Evolutionary conservation across 805 yeast species (phyloP).

Genomic region (Wickerhamomyces queroliae): DNA sequence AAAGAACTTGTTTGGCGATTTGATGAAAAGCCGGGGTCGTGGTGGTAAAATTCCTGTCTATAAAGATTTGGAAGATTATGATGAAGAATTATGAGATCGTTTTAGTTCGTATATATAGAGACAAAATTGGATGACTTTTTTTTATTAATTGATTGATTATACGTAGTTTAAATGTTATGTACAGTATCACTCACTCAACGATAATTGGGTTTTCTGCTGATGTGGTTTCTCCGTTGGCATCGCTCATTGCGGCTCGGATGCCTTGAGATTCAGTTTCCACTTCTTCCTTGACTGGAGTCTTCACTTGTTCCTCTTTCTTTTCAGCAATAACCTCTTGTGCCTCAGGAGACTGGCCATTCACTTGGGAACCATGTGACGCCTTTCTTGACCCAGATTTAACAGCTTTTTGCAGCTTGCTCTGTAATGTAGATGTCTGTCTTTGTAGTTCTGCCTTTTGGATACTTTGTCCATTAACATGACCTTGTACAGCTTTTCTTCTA

Average conservation of each 20-base stretch:
- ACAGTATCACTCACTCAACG: no score
- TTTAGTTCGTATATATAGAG: no score
- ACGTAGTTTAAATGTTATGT: no score
- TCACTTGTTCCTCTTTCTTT: neutral
- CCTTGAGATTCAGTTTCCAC: neutral
- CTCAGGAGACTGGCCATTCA: neutral
- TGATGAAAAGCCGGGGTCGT: neutral
- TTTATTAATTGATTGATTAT: no score
- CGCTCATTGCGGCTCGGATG: neutral
- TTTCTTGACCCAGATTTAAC: slow-evolving; percentile 14
- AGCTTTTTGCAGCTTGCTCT: slow-evolving; percentile 19
- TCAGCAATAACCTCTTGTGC: neutral
- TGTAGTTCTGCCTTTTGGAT: slow-evolving; percentile 1
- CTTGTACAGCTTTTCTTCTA: neutral
- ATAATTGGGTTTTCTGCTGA: no score
- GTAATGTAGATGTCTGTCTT: slow-evolving; percentile 19
- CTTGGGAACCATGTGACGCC: slow-evolving; percentile 2
- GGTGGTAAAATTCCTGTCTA: slow-evolving; percentile 1
- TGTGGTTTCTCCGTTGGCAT: neutral
- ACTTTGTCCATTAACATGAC: neutral
- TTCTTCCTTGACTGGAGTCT: slow-evolving; percentile 1
- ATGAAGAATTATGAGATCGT: no score
- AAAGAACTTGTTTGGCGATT: slow-evolving; percentile 20
- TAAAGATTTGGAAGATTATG: slow-evolving; percentile 1
- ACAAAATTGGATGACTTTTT: no score